Evolutionary conservation across 805 yeast genomes (phyloP), one percentile per base, ranked within the genome.

Genomic region (Ogataea nitratoaversa): DNA sequence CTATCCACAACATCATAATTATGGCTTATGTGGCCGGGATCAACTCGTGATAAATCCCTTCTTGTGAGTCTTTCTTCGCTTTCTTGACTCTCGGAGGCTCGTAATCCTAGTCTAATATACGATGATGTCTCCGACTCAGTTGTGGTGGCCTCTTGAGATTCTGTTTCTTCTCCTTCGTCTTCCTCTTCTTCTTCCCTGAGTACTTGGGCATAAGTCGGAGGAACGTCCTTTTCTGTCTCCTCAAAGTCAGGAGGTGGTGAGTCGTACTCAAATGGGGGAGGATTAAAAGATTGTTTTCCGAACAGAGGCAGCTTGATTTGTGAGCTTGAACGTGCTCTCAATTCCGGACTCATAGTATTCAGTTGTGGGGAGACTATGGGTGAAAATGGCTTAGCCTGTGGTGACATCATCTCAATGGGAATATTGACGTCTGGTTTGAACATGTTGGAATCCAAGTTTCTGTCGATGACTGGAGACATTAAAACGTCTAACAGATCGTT

Each of bases 311-410:
- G 31, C 11, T 9, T 29, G 45, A 2, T 55, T 45, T 27, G 68
- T 41, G 47, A 32, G 24, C 40, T 31, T 32, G 37, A 44, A n/a
- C 36, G 42, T 0, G 47, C 44, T 28, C 59, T 45, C 22, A 53
- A 39, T 32, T 57, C 62, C 3, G 63, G 63, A 22, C 52, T 52
- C 9, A 58, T 37, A 2, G 63, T 57, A 38, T 48, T 47, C 35
- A 61, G 42, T 32, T 57, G 55, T 2, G 67, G 67, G 1, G 64
- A 55, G 4, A 52, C 48, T 8, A 53, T 41, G 6, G 81, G 79
- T 1, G 83, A 75, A 19, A 68, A 62, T 2, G 87, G 87, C 34
- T 71, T 54, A 4, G 86, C 88, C 45, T 79, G 89, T 1, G 85
- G 84, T 1, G 86, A 79, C 23, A 71, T 63, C 37, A 79, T 49